phyloP scores from a whole-genome alignment of 1,139 yeast species.

The Scheffersomyces titani region DNA sequence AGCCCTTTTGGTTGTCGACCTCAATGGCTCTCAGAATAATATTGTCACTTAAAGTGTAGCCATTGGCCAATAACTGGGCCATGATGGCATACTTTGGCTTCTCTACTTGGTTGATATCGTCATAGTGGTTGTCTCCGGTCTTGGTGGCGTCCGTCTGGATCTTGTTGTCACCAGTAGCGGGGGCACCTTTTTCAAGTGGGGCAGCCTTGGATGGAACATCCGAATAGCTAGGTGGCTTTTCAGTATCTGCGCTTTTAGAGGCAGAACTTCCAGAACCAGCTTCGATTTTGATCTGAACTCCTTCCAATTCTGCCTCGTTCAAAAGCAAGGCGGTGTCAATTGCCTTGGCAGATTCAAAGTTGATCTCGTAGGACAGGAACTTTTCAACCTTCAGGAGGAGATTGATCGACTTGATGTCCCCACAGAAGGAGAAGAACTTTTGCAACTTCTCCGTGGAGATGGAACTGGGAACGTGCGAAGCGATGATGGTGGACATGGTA shows the following conservation, averaged over 20 bases:
- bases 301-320: constrained; percentile 74
- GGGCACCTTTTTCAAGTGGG: constrained; percentile 4
- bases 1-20: constrained; percentile 67
- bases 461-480: constrained; percentile 58
- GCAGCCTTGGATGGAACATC: constrained; percentile 6
- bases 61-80: constrained; percentile 75
- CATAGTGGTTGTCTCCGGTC: constrained; percentile 36
- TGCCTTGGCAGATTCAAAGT: constrained; percentile 61
- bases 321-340: constrained; percentile 71
- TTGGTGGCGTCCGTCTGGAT: constrained; percentile 19
- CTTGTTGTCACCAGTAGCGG: constrained; percentile 22
- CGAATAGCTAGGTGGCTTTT: constrained; percentile 13
- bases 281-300: constrained; percentile 51
- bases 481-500: constrained; percentile 49
- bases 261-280: constrained; percentile 20
- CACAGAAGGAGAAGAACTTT: constrained; percentile 79
- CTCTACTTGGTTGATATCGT: constrained; percentile 70
- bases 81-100: constrained; percentile 76
- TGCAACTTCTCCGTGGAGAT: constrained; percentile 57
- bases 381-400: constrained; percentile 26
- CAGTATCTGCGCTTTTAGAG: constrained; percentile 9
- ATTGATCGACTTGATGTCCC: constrained; percentile 55
- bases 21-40: constrained; percentile 60
- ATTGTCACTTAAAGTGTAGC: constrained; percentile 66
- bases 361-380: constrained; percentile 47